Evolutionary conservation across 2,329 filamentous ascomycete species (phyloP), one percentile per base, ranked within the genome.

Genomic region (Aspergillus awamori): DNA sequence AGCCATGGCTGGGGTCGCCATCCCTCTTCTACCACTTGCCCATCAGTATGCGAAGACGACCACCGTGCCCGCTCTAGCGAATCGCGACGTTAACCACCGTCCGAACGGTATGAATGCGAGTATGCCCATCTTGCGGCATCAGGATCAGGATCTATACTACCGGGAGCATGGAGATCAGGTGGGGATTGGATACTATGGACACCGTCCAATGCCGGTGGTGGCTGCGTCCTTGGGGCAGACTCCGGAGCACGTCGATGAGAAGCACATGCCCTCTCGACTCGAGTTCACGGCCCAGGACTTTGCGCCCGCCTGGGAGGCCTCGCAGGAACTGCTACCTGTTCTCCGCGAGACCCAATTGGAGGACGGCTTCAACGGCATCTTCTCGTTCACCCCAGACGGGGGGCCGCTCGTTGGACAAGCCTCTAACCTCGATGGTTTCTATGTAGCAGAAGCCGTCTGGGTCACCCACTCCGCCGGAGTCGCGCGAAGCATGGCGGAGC

Each of bases 41-140:
- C 86, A 89, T 57, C 86, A 89, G 64, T 89, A 89, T 64, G 86
- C 79, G 53, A 88, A 87, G 73, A 88, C 86, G 0, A 86, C 82
- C 0, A 62, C 83, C 0, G 76, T 88, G 0, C 80, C 82, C 0
- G 74, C 73, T 52, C 72, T 82, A 5, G 71, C 74, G 7, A 76
- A 76, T 53, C 74, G 79, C 60, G 64, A 66, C 7, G 36, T 72
- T 8, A 76, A 83, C 36, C 74, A 74, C 24, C 72, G 72, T 20
- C 76, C 79, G 3, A 83, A 85, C 61, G 82, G 81, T 5, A 43
- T 64, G 43, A 74, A 75, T 41, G 86, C 85, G 0, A 74, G 65
- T 1, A 73, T 86, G 0, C 86, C 87, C 0, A 89, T 89, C 22
- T 74, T 89, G 1, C 81, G 86, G 2, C 81, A 88, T 64, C 87